These are phyloP conservation scores for Aspergillus versicolor DNA, from an alignment of 2,329 filamentous ascomycete species.

Conservation along the genomic window DNA sequence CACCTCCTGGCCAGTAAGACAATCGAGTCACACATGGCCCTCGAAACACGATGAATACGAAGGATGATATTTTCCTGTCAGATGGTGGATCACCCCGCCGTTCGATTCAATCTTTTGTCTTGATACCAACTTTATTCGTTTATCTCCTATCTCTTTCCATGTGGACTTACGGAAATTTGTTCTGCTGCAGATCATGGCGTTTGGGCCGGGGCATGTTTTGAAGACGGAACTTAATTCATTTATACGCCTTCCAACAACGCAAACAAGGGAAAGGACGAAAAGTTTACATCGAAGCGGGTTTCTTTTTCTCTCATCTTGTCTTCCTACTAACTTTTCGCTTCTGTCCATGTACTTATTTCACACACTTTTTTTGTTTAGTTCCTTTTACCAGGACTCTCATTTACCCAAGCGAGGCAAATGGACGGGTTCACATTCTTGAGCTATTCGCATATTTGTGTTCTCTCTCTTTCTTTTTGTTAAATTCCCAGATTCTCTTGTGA, in stretches of 20 bases:
- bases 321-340: not conserved
- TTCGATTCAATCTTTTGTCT: conserved; percentile 18
- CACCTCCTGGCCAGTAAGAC: conserved; percentile 38
- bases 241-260: not conserved
- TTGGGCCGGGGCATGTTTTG: not conserved
- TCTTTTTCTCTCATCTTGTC: not conserved
- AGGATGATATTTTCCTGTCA: conserved; percentile 3
- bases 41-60: conserved; percentile 5
- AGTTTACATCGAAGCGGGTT: not conserved
- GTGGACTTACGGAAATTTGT: conserved; percentile 14
- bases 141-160: not conserved
- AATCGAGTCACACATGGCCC: not conserved
- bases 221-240: not conserved
- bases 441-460: not conserved
- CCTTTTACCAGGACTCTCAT: not conserved
- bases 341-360: conserved; percentile 5
- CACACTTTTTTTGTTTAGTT: conserved; percentile 1
- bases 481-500: not conserved
- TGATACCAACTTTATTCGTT: conserved; percentile 18
- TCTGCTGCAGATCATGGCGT: conserved; percentile 9
- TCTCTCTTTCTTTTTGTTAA: not conserved
- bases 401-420: not conserved
- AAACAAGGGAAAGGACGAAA: not conserved
- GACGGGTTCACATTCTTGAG: not conserved
- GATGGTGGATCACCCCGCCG: not conserved